Evolutionary conservation across 306 rosid genomes (phyloP).

Genomic region (Lathyrus tuberosus): DNA sequence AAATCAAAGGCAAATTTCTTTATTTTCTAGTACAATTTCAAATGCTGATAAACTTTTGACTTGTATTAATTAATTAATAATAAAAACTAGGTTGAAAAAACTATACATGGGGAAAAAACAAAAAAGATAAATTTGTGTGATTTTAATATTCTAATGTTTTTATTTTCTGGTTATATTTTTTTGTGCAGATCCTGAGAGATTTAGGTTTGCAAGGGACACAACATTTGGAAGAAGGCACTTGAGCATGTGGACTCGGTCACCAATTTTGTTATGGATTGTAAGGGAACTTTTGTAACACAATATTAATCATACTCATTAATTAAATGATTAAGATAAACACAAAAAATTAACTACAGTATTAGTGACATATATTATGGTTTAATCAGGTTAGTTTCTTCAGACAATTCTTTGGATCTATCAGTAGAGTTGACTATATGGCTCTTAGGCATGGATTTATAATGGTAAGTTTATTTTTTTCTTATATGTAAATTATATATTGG

Average conservation of each 20-base stretch:
- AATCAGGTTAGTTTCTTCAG: constrained; percentile 82
- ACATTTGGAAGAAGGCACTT: constrained; percentile 84
- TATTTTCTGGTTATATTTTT: background rate
- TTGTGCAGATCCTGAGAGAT: constrained; percentile 73
- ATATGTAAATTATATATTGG: background rate
- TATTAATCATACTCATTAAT: background rate
- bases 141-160: background rate
- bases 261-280: constrained; percentile 68
- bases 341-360: background rate
- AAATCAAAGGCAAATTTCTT: background rate
- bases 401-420: constrained; percentile 72
- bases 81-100: background rate
- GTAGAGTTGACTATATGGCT: constrained; percentile 71
- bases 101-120: no score
- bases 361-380: background rate
- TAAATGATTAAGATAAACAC: background rate
- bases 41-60: background rate
- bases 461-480: constrained; percentile 46
- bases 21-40: background rate
- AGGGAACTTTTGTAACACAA: constrained; percentile 21
- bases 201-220: constrained; percentile 87
- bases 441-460: constrained; percentile 82
- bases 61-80: background rate
- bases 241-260: constrained; percentile 50
- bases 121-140: background rate